Evolutionary conservation across 1,284 basidiomycete genomes (phyloP), one percentile per base, ranked within the genome.

Genomic region (Acaromyces ingoldii): DNA sequence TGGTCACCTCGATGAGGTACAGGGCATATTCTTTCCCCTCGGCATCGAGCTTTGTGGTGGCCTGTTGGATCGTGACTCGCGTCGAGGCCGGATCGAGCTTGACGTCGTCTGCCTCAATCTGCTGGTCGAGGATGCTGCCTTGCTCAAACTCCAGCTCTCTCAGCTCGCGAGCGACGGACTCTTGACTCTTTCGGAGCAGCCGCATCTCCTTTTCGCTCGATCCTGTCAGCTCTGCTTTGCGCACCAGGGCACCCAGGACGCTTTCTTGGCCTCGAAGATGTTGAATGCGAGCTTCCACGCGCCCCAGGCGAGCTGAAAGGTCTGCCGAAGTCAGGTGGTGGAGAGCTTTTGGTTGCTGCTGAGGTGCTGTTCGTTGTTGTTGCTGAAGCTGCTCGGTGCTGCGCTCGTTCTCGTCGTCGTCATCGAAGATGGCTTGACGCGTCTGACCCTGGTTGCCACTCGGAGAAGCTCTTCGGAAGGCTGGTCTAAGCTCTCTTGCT

Each of bases 181-280:
- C 81, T 65, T 87, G 87, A 0, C 89, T 92, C 61, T 84, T 87
- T 44, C 80, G 82, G 41, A 97, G 81, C 19, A 97, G 81, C 50
- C 82, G 83, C 22, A 92, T 81, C 76, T 97, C 91, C 63, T 87
- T 84, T 1, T 82, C 83, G 67, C 91, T 89, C 0, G 67, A 55
- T 0, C 92, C 93, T 0, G 89, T 91, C 37, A 97, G 78, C 71
- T 97, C 93, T 0, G 93, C 93, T 75, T 93, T 92, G 60, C 88
- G 85, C 63, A 95, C 88, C 28, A 97, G 79, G 0, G 85, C 86
- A 56, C 88, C 85, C 11, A 98, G 81, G 77, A 92, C 86, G 17
- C 81, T 78, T 48, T 89, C 85, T 66, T 97, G 93, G 1, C 84
- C 81, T 62, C 86, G 82, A 6, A 92, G 78, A 65, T 87, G 86